Percentiles rank a stretch among this genome's conserved stretches.
Conservation (phyloP, 2,329 filamentous ascomycete genomes). For the Stromatinia cepivora region DNA sequence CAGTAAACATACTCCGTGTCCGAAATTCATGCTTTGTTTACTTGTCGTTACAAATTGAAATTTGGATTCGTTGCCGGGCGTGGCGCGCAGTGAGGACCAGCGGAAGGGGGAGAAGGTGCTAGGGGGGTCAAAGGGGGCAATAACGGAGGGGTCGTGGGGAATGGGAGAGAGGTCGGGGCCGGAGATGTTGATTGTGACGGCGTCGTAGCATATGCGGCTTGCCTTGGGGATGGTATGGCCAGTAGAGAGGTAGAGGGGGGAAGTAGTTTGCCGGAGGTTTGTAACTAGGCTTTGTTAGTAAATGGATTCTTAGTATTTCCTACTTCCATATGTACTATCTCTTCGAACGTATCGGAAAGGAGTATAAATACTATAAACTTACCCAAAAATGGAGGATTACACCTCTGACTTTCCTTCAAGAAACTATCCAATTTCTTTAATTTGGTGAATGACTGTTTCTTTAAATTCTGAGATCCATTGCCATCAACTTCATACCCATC, state of each 20-base stretch:
- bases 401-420: constrained; percentile 45
- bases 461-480: constrained; percentile 35
- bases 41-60: background rate
- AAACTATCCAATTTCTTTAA: constrained; percentile 46
- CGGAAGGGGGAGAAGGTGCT: background rate
- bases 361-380: background rate
- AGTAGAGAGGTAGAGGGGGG: constrained; percentile 31
- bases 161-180: background rate
- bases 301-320: constrained; percentile 27
- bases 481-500: constrained; percentile 51
- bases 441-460: constrained; percentile 33
- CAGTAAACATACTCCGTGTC: background rate
- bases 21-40: constrained; percentile 9
- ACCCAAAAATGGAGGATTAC: constrained; percentile 37
- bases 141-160: background rate
- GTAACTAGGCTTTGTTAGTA: constrained; percentile 21
- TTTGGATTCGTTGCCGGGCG: constrained; percentile 3
- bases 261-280: constrained; percentile 11
- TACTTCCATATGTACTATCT: too few species aligned
- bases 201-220: constrained; percentile 37
- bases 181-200: constrained; percentile 37
- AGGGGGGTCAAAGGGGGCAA: background rate
- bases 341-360: background rate
- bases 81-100: background rate
- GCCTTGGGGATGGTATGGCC: background rate